Conservation (phyloP, 2,329 filamentous ascomycete species). For the Sporothrix variecibatus region DNA sequence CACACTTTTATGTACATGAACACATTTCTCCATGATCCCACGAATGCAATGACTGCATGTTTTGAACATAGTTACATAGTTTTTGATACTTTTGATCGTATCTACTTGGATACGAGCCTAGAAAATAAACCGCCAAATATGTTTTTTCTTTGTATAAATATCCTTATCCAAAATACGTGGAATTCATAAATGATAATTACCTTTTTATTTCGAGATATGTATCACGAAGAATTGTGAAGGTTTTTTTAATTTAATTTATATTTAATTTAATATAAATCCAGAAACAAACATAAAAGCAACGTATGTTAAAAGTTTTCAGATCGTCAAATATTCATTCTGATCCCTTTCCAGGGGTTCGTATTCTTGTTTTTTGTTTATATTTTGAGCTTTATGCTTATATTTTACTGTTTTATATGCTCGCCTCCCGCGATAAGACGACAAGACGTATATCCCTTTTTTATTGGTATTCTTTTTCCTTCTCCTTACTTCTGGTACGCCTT, state of each 20-base stretch:
- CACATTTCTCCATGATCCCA: background rate
- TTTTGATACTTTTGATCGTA: background rate
- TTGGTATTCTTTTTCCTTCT: conserved; percentile 8
- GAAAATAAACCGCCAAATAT: background rate
- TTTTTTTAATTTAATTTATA: background rate
- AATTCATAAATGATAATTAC: background rate
- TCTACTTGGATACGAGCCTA: background rate
- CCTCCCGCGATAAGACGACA: background rate
- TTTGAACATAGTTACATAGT: background rate
- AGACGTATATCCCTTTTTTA: background rate
- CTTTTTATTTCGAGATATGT: background rate
- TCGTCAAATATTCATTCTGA: background rate
- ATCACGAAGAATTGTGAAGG: background rate
- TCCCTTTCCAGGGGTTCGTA: background rate
- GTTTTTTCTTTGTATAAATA: background rate
- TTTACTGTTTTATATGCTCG: background rate
- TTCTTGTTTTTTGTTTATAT: background rate
- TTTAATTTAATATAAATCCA: background rate
- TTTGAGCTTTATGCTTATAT: conserved; percentile 1
- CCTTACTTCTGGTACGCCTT: conserved; percentile 59
- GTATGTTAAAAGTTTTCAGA: too few species aligned
- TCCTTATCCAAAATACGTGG: background rate
- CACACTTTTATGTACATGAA: background rate
- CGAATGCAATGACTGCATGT: conserved; percentile 14
- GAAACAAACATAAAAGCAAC: background rate